These are phyloP conservation scores for Basidiobolus meristosporus DNA, from an alignment of 371 early-diverging fungal genomes.

Conservation along the genomic window DNA sequence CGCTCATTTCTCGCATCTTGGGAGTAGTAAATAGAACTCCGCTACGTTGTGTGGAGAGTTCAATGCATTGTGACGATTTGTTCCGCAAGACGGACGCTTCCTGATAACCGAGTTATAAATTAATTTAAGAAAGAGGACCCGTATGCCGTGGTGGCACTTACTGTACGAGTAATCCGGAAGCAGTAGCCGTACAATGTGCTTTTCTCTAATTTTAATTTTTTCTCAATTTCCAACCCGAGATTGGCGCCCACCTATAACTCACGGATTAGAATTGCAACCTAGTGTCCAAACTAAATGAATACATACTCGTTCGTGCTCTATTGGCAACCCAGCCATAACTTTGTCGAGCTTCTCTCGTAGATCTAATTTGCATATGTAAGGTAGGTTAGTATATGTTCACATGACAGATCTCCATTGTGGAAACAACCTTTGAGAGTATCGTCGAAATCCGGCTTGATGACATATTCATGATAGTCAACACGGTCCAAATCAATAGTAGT, in stretches of 20 bases:
- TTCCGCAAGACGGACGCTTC: slow-evolving; percentile 4
- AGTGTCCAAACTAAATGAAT: not conserved
- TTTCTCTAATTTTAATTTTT: slow-evolving; percentile 81
- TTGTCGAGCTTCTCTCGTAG: slow-evolving; percentile 35
- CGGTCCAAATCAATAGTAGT: slow-evolving; percentile 79
- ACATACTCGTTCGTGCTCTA: slow-evolving; percentile 33
- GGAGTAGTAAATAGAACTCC: slow-evolving; percentile 77
- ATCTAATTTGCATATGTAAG: slow-evolving; percentile 12
- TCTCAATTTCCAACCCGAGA: slow-evolving; percentile 58
- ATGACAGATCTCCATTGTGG: not conserved
- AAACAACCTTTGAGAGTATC: slow-evolving; percentile 52
- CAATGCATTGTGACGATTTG: slow-evolving; percentile 25
- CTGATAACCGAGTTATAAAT: slow-evolving; percentile 1
- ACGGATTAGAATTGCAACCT: not conserved
- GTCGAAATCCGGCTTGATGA: slow-evolving; percentile 76
- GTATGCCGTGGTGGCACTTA: too few relatives aligned
- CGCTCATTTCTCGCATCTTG: slow-evolving; percentile 32
- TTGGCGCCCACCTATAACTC: slow-evolving; percentile 23
- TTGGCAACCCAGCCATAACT: slow-evolving; percentile 25
- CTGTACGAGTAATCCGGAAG: slow-evolving; percentile 63
- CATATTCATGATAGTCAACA: slow-evolving; percentile 69
- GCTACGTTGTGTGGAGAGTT: slow-evolving; percentile 75
- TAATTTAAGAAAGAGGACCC: not conserved
- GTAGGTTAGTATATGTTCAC: not conserved
- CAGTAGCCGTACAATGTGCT: slow-evolving; percentile 67